A percentile compares a stretch with the other conserved stretches of the same genome.
These are phyloP conservation scores for Fusarium pininemorale DNA, from an alignment of 2,329 filamentous ascomycete species.

Conservation along the genomic window DNA sequence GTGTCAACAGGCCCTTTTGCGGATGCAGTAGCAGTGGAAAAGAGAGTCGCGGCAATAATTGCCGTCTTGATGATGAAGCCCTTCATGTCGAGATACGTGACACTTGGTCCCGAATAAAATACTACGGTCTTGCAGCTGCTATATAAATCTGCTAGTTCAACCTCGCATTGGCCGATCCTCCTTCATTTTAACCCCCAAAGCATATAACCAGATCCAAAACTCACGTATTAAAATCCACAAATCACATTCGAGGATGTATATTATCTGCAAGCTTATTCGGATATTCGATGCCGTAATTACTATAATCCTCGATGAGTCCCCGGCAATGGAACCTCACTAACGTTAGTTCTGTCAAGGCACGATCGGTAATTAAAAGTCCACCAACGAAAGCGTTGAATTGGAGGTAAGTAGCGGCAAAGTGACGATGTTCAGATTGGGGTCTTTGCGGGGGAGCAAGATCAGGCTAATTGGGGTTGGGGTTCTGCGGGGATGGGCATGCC, in stretches of 20 bases:
- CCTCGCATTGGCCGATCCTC: background rate
- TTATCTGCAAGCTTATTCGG: background rate
- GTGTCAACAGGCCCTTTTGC: conserved; percentile 23
- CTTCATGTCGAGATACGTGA: background rate
- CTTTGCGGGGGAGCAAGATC: background rate
- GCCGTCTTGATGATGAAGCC: background rate
- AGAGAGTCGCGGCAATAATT: background rate
- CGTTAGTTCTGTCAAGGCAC: background rate
- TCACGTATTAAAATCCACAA: background rate
- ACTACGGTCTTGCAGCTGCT: background rate
- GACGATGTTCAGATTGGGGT: background rate
- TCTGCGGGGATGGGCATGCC: conserved; percentile 3
- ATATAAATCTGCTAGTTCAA: background rate
- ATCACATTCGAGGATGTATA: background rate
- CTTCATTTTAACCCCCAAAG: background rate
- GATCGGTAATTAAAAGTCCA: conserved; percentile 6
- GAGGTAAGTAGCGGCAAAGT: background rate
- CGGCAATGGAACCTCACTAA: background rate
- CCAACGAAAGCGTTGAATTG: background rate
- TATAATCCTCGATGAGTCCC: background rate
- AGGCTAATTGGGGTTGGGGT: conserved; percentile 16
- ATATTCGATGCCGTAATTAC: conserved; percentile 9
- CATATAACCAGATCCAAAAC: too few species aligned
- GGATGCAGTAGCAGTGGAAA: background rate
- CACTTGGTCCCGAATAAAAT: background rate